phyloP scores from a whole-genome alignment of 225 moss, liverwort and hornwort genomes.

The Anthoceros angustus region DNA sequence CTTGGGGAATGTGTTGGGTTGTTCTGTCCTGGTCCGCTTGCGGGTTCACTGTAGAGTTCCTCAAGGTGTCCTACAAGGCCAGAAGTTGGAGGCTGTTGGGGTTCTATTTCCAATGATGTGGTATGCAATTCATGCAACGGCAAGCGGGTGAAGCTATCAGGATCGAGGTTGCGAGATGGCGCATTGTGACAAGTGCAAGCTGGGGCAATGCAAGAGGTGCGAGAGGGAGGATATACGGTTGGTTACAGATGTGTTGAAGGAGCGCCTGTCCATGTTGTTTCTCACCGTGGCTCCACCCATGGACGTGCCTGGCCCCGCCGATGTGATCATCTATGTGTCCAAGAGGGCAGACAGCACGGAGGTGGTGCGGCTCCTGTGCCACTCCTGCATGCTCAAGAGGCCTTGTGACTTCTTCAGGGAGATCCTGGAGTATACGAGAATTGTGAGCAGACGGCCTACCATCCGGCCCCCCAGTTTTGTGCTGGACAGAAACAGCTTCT shows the following conservation, averaged over 20 bases:
- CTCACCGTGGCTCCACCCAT: conserved; percentile 1
- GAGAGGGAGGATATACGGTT: neutral
- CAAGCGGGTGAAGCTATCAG: too few species aligned
- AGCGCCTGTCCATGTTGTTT: neutral
- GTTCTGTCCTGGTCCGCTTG: neutral
- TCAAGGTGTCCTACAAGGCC: conserved; percentile 3
- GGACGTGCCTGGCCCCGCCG: neutral
- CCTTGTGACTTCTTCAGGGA: neutral
- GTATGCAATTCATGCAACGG: neutral
- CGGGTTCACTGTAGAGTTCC: conserved; percentile 3
- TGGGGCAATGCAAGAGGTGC: conserved; percentile 1
- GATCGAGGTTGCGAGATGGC: neutral
- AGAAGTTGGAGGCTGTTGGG: neutral
- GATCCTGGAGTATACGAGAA: neutral
- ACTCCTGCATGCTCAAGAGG: conserved; percentile 5
- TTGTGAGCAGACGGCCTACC: conserved; percentile 1
- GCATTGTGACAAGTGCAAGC: neutral
- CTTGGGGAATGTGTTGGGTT: neutral
- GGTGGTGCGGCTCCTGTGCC: neutral
- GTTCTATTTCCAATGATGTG: neutral
- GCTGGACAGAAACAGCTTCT: neutral
- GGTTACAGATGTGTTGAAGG: neutral
- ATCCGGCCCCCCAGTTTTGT: neutral
- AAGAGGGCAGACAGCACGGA: conserved; percentile 1
- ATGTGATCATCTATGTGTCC: conserved; percentile 4